Base-by-base conservation (phyloP, 1,139 yeast species). In the Keqinozyma sinolaborantium region DNA sequence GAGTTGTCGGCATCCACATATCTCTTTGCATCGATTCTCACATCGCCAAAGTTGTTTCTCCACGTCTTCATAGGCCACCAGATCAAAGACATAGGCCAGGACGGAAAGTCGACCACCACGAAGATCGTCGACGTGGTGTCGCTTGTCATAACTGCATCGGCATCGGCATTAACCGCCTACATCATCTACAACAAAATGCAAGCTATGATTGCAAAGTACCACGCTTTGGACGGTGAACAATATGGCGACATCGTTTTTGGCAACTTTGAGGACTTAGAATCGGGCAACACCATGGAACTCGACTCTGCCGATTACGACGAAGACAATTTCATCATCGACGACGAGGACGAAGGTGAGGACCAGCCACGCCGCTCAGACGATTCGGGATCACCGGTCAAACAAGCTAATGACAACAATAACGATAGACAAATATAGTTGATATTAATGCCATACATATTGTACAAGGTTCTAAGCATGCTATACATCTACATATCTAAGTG, bases 51-150 rank as follows among this genome's bases (percentile, higher is more conserved):
- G 53, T 62, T 85, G 39, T 53, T 86, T 23, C 67, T 87, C 35
- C 90, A 84, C 49, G 61, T 86, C 5, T 90, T 87, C 51, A 76
- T 88, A 29, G 98, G 97, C 3, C 73, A 79, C 32, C 77, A 88
- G 39, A 54, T 92, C 26, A 84, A 81, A 37, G 76, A 74, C 32
- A 61, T 92, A 34, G 94, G 95, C 1, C 76, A 76, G 34, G 60
- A 50, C 4, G 64, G 74, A 4, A 70, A 73, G 33, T 73, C 79
- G 25, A 45, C 66, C 3, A 52, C 70, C 2, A 63, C 83, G 4
- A 76, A 74, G 47, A 31, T 82, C 16, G 64, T 84, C 9, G 94
- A 88, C 51, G 37, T 82, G 1, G 25, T 79, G 2, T 77, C 94
- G 30, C 77, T 90, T 4, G 9, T 73, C 0, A 42, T 83, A 8